A percentile compares a stretch with the other conserved stretches of the same genome.
Evolutionary conservation across 768 basidiomycete species (phyloP).

Genomic region (Tylopilus vinaceipallidus): DNA sequence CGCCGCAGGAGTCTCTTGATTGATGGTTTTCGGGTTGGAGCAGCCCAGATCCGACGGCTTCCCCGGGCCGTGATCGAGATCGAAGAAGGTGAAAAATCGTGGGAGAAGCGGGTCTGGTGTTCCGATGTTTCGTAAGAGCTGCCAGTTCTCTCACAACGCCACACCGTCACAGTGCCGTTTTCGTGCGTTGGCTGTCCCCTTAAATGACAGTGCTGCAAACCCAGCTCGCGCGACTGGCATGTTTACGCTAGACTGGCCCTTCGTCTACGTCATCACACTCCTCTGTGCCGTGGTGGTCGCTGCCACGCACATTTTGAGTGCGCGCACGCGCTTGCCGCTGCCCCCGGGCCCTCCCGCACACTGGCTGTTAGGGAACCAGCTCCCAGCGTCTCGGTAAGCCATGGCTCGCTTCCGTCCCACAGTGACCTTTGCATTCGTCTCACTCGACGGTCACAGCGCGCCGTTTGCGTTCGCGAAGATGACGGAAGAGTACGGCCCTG

Average conservation of each 20-base stretch:
- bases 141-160: neutral
- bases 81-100: no score
- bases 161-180: no score
- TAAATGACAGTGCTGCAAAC: neutral
- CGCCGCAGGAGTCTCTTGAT: no score
- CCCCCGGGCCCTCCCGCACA: conserved; percentile 17
- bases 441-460: conserved; percentile 2
- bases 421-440: neutral
- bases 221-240: neutral
- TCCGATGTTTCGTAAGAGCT: no score
- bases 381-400: conserved; percentile 10
- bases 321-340: conserved; percentile 2
- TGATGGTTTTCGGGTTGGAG: no score
- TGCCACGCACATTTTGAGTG: neutral
- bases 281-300: neutral
- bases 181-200: no score
- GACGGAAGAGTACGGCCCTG: conserved; percentile 58
- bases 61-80: no score
- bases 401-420: no score
- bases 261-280: neutral
- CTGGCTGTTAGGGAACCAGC: conserved; percentile 15
- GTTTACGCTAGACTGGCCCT: neutral
- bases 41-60: no score
- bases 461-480: conserved; percentile 46
- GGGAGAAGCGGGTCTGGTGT: no score